phyloP scores from a whole-genome alignment of 2,329 filamentous ascomycete species.

The Thielaviopsis cerberus region DNA sequence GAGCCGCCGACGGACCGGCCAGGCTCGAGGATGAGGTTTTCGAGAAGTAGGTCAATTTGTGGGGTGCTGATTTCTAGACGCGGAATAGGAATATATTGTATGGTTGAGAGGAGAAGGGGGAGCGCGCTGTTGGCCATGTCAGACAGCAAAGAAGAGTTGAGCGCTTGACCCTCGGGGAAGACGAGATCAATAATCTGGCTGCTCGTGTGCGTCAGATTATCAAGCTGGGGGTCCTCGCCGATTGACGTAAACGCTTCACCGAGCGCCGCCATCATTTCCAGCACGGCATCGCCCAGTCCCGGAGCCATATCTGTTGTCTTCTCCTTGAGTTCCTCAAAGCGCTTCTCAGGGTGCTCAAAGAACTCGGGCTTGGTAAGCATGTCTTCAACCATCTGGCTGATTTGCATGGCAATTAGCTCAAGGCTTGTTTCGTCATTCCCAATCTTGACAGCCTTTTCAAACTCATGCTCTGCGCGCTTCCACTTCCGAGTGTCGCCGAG shows the following conservation, averaged over 20 bases:
- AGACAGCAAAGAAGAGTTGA: slow-evolving; percentile 52
- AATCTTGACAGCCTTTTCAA: slow-evolving; percentile 54
- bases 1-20: slow-evolving; percentile 67
- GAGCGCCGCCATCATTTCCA: slow-evolving; percentile 12
- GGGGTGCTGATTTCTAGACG: slow-evolving; percentile 75
- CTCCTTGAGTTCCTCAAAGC: slow-evolving; percentile 30
- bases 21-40: slow-evolving; percentile 80
- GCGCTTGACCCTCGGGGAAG: slow-evolving; percentile 41
- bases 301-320: slow-evolving; percentile 43
- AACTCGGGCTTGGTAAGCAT: slow-evolving; percentile 75
- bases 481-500: slow-evolving; percentile 61
- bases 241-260: slow-evolving; percentile 41
- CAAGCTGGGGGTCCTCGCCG: slow-evolving; percentile 51
- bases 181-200: slow-evolving; percentile 51
- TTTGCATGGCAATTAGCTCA: slow-evolving; percentile 54
- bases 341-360: slow-evolving; percentile 51
- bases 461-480: slow-evolving; percentile 51
- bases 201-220: slow-evolving; percentile 47
- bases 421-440: slow-evolving; percentile 65
- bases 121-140: slow-evolving; percentile 68
- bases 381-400: slow-evolving; percentile 57
- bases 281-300: slow-evolving; percentile 4
- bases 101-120: slow-evolving; percentile 53
- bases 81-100: slow-evolving; percentile 81
- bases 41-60: slow-evolving; percentile 65